Base-by-base conservation (phyloP, 2,329 filamentous ascomycete species). In the Aureobasidium sp. region DNA sequence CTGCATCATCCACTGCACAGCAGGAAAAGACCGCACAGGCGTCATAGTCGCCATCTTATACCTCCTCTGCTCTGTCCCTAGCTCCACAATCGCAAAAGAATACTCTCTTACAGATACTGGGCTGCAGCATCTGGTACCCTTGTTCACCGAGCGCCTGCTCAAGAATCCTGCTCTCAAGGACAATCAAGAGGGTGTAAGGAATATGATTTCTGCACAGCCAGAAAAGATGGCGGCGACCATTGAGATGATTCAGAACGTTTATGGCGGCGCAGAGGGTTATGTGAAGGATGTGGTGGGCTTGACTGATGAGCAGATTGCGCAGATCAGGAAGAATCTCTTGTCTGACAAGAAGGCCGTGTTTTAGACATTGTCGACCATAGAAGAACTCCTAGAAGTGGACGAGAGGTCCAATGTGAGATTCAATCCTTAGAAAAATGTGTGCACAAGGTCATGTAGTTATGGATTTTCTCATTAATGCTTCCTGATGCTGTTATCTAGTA, bases 1-100 rank as follows among this genome's bases (percentile, higher is more conserved):
- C 47, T 73, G 87, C 10, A 76, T 90, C 7, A 76, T 91, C 8
- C 88, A 92, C 70, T 91, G 89, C 72, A 89, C 87, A 0, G 87
- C 87, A 0, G 89, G 89, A 13, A 92, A 92, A 73, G 89, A 92
- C 71, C 80, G 89, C 47, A 91, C 89, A 0, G 89, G 89, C 2
- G 80, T 91, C 5, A 75, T 90, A 48, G 82, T 84, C 53, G 88
- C 87, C 3, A 68, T 92, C 44, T 71, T 91, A 9, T 77, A 90
- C 42, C 75, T 81, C 29, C 77, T 90, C 32, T 84, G 84, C 9
- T 85, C 85, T 4, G 84, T 89, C 0, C 73, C 78, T 1, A 80
- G 85, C 65, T 76, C 82, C 37, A 70, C 74, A 4, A 80, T 89
- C n/a, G 87, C 86, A 0, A 73, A 80, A 10, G 89, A 92, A 71